Evolutionary conservation across 2,329 filamentous ascomycete genomes (phyloP).

Genomic region (Venturiaceae sp.): DNA sequence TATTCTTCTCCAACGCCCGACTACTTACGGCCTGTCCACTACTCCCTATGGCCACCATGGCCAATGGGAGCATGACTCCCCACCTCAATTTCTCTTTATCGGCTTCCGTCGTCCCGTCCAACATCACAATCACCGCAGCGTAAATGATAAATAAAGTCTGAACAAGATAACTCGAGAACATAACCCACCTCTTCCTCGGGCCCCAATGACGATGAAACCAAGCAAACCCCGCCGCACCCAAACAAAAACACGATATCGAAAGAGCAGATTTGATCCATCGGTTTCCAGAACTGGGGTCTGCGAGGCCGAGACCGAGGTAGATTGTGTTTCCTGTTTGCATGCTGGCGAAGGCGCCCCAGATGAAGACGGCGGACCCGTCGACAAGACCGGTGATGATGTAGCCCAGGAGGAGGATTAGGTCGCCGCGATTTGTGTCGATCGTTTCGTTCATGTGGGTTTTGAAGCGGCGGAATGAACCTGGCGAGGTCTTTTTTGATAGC

Average conservation of each 20-base stretch:
- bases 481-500: slow-evolving; percentile 14
- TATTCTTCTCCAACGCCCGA: slow-evolving; percentile 63
- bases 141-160: slow-evolving; percentile 31
- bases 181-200: slow-evolving; percentile 54
- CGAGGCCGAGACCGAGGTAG: slow-evolving; percentile 69
- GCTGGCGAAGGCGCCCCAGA: slow-evolving; percentile 72
- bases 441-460: slow-evolving; percentile 31
- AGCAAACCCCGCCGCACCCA: slow-evolving; percentile 63
- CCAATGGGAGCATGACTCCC: slow-evolving; percentile 56
- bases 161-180: slow-evolving; percentile 36
- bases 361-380: slow-evolving; percentile 65
- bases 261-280: slow-evolving; percentile 65
- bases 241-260: slow-evolving; percentile 61
- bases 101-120: slow-evolving; percentile 23
- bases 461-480: slow-evolving; percentile 10
- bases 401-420: slow-evolving; percentile 59
- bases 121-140: slow-evolving; percentile 32
- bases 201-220: slow-evolving; percentile 56
- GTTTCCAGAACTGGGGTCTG: slow-evolving; percentile 39
- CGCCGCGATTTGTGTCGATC: slow-evolving; percentile 53
- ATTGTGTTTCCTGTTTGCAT: slow-evolving; percentile 83
- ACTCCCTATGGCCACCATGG: slow-evolving; percentile 64
- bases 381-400: slow-evolving; percentile 71
- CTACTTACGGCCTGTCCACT: slow-evolving; percentile 69
- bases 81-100: slow-evolving; percentile 34